Conservation (phyloP, 1,139 yeast genomes). For the Candida tetrigidarum region DNA sequence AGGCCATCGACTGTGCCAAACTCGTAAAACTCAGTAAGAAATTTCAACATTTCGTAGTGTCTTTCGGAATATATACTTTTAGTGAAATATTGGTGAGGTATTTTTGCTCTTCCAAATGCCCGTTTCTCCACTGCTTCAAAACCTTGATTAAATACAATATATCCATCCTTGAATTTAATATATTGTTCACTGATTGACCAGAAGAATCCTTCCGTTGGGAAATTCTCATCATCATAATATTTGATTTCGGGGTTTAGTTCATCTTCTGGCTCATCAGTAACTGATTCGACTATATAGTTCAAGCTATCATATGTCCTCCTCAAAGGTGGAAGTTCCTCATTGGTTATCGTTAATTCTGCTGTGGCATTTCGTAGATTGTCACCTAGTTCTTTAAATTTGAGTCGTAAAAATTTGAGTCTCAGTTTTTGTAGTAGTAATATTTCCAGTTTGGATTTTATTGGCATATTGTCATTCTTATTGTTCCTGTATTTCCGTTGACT, state of each 20-base stretch:
- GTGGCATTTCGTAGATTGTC: conserved; percentile 3
- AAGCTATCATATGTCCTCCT: neutral
- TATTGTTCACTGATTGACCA: neutral
- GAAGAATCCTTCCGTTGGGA: conserved; percentile 12
- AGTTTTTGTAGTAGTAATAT: conserved; percentile 8
- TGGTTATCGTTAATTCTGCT: neutral
- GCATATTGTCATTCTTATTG: neutral
- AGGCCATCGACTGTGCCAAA: conserved; percentile 1
- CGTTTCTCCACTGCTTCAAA: conserved; percentile 6
- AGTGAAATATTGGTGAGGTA: conserved; percentile 11
- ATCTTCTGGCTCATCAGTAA: conserved; percentile 2
- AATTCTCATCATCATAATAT: conserved; percentile 12
- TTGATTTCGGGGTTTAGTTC: conserved; percentile 11
- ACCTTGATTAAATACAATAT: conserved; percentile 2
- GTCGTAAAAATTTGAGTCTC: conserved; percentile 13
- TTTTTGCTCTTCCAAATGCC: conserved; percentile 8
- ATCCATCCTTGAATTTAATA: conserved; percentile 7
- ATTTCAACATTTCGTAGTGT: conserved; percentile 18
- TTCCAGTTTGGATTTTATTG: conserved; percentile 11
- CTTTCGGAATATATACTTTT: conserved; percentile 21
- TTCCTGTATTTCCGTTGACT: conserved; percentile 1
- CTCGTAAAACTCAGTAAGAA: conserved; percentile 10
- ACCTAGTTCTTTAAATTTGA: conserved; percentile 16
- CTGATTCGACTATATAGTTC: neutral
- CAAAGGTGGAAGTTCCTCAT: conserved; percentile 5